phyloP scores from a whole-genome alignment of 2,329 filamentous ascomycete species.

The Fusarium goolgardi region DNA sequence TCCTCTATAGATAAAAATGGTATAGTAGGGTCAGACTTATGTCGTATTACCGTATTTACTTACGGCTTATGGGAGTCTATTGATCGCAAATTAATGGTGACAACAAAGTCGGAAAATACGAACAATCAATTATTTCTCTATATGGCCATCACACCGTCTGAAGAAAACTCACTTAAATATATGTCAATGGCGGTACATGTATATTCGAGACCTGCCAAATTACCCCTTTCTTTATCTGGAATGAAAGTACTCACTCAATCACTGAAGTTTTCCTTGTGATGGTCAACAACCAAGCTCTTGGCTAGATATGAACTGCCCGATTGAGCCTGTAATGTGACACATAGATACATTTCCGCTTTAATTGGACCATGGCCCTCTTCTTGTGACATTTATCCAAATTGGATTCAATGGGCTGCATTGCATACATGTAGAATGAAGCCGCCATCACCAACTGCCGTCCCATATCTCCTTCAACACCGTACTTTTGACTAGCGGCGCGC shows the following conservation, averaged over 20 bases:
- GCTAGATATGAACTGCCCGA: conserved; percentile 19
- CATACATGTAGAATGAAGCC: background rate
- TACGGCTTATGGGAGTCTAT: background rate
- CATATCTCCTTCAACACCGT: conserved; percentile 1
- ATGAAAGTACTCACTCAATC: conserved; percentile 23
- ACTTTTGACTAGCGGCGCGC: conserved; percentile 38
- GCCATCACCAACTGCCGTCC: conserved; percentile 30
- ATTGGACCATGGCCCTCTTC: conserved; percentile 12
- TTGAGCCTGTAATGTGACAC: conserved; percentile 28
- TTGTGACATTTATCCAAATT: conserved; percentile 19
- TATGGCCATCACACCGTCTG: background rate
- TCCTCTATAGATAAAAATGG: too few relatives aligned
- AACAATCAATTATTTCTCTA: background rate
- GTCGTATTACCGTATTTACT: too few relatives aligned
- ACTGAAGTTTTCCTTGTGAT: conserved; percentile 1
- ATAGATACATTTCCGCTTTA: background rate
- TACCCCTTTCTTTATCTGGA: conserved; percentile 13
- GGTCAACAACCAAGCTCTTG: background rate
- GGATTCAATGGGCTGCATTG: background rate
- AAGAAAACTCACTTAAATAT: background rate
- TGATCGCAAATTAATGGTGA: background rate
- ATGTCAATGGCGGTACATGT: background rate
- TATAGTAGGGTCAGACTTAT: too few relatives aligned
- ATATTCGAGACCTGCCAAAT: conserved; percentile 4
- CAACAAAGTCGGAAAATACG: background rate